Evolutionary conservation across 2,329 filamentous ascomycete species (phyloP), one percentile per base, ranked within the genome.

Genomic region (Talaromyces sp.): DNA sequence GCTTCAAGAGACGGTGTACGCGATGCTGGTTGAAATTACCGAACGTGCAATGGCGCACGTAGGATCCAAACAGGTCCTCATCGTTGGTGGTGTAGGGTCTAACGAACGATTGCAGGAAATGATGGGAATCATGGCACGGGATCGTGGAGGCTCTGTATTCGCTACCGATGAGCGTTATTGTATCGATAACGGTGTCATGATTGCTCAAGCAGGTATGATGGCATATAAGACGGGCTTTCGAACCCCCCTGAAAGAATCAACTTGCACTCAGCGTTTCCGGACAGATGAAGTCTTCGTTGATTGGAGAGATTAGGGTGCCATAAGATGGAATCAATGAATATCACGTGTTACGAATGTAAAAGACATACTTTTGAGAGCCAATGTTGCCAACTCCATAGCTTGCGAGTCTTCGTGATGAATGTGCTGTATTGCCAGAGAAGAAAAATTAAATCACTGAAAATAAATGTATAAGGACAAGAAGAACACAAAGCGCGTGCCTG

Each of bases 161-260:
- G 92, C 94, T 20, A 97, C 93, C 0, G 94, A 99, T 70, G 94
- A 99, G 79, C 82, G 94, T 41, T 99, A 96, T 72, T 99, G 94
- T 71, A 99, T 99, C 64, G 94, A 99, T 74, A 99, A 99, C 66
- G 94, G 94, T 44, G 97, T 99, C 69, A 99, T 99, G 94, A 99
- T 99, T 77, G 94, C 94, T 1, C 93, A 99, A 72, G 94, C 94
- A 2, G 94, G 94, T 2, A 75, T 99, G 64, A 71, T 97, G 65
- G 92, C 92, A 1, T 94, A 89, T 70, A 81, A 86, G 71, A 92
- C 86, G 14, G 93, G 93, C 1, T 91, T 91, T 68, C 80, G 76
- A 54, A 97, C 91, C 1, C 76, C 82, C 7, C 70, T 97, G 42
- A 86, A 87, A 58, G 89, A 97, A 40, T 93, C 88, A 62, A 90